A percentile compares a stretch with the other conserved stretches of the same genome.
Evolutionary conservation across 2,329 filamentous ascomycete genomes (phyloP).

Genomic region (Chrysoporthe puriensis): DNA sequence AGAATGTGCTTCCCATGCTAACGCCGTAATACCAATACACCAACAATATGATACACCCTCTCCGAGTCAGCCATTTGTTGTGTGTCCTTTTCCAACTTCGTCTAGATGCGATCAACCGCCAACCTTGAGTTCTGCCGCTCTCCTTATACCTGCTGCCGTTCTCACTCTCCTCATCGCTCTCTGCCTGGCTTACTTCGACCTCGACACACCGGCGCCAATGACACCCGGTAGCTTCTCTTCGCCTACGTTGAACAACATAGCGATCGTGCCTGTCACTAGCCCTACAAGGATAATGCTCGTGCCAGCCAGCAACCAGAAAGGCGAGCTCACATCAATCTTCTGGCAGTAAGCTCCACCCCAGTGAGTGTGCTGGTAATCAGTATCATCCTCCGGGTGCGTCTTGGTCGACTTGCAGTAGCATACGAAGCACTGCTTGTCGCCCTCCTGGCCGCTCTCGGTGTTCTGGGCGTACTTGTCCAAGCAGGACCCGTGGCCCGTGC

Average conservation of each 20-base stretch:
- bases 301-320: conserved; percentile 84
- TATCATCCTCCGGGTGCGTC: conserved; percentile 42
- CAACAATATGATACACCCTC: conserved; percentile 28
- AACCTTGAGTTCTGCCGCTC: background rate
- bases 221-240: conserved; percentile 89
- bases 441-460: conserved; percentile 43
- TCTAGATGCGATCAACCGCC: background rate
- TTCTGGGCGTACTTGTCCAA: conserved; percentile 62
- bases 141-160: background rate
- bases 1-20: conserved; percentile 34
- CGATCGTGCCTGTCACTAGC: conserved; percentile 71
- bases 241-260: conserved; percentile 81
- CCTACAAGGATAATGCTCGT: conserved; percentile 73
- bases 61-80: background rate
- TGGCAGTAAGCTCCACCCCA: conserved; percentile 89
- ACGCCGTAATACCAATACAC: conserved; percentile 32
- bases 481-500: conserved; percentile 82
- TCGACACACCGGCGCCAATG: conserved; percentile 90
- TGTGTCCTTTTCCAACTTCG: background rate
- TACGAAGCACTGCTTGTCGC: conserved; percentile 66
- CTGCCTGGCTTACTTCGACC: conserved; percentile 57
- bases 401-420: conserved; percentile 74
- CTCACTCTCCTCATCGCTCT: background rate
- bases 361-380: conserved; percentile 48
- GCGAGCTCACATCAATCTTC: conserved; percentile 86